Evolutionary conservation across 495 filamentous ascomycete genomes (phyloP).

Genomic region (Tuber indicum): DNA sequence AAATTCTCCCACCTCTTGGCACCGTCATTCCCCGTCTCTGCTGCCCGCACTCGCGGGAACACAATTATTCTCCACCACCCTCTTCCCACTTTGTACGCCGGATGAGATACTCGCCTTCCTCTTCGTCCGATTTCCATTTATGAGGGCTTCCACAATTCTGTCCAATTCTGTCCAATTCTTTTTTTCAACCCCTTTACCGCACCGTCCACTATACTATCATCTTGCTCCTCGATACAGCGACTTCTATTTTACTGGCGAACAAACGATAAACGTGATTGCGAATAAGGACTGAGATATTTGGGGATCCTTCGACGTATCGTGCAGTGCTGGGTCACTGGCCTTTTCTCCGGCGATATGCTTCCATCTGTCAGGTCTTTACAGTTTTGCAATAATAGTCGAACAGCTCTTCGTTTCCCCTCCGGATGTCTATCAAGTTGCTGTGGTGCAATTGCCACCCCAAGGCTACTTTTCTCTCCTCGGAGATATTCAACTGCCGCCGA

Average conservation of each 20-base stretch:
- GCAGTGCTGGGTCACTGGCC: background rate
- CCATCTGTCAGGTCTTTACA: background rate
- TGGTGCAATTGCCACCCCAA: background rate
- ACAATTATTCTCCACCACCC: background rate
- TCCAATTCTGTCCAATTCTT: background rate
- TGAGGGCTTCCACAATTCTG: background rate
- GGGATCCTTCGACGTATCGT: background rate
- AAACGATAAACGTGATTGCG: background rate
- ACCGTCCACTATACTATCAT: background rate
- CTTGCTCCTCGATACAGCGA: background rate
- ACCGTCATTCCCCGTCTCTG: background rate
- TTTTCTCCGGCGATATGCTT: background rate
- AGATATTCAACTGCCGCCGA: background rate
- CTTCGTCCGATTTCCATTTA: background rate
- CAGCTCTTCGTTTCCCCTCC: background rate
- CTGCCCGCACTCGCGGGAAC: background rate
- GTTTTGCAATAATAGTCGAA: background rate
- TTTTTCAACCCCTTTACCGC: background rate
- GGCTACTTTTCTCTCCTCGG: background rate
- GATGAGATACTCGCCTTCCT: background rate
- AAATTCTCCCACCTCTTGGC: conserved; percentile 2
- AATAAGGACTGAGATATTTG: background rate
- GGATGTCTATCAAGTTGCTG: background rate
- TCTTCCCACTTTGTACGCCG: background rate
- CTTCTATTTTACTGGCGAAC: background rate